Evolutionary conservation across 257 asterid species (phyloP).

Genomic region (Eucommia ulmoides): DNA sequence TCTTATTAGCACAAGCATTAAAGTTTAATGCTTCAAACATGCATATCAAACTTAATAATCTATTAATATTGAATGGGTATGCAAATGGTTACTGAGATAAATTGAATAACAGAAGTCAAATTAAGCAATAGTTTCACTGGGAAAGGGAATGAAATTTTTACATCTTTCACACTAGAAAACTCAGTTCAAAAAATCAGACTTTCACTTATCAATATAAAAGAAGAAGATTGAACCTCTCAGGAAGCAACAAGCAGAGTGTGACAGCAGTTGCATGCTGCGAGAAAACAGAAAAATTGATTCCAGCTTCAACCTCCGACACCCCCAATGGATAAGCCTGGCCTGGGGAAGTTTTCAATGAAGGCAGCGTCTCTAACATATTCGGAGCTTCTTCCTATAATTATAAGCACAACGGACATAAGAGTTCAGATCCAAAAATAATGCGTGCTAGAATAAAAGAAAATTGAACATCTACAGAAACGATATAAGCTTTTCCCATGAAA

Average conservation of each 20-base stretch:
- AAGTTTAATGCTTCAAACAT: too few relatives aligned
- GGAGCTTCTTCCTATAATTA: slow-evolving; percentile 48
- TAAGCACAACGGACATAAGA: neutral
- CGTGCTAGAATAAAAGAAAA: neutral
- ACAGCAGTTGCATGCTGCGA: slow-evolving; percentile 80
- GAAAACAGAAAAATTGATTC: slow-evolving; percentile 80
- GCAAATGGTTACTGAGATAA: too few relatives aligned
- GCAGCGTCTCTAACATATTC: slow-evolving; percentile 23
- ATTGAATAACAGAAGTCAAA: too few relatives aligned
- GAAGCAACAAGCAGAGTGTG: slow-evolving; percentile 66
- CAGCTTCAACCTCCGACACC: slow-evolving; percentile 67
- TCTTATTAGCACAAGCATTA: too few relatives aligned
- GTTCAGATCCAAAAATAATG: neutral
- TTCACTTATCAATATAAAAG: slow-evolving; percentile 6
- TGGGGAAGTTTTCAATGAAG: slow-evolving; percentile 36
- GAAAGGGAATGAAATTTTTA: too few relatives aligned
- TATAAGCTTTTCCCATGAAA: neutral
- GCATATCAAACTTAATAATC: too few relatives aligned
- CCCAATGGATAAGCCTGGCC: slow-evolving; percentile 90
- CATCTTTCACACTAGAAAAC: too few relatives aligned
- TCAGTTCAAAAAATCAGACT: slow-evolving; percentile 7
- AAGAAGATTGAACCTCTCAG: slow-evolving; percentile 62
- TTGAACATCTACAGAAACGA: neutral
- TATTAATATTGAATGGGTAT: too few relatives aligned
- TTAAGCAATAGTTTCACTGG: too few relatives aligned